Percentiles rank a stretch among this genome's conserved stretches.
These are phyloP conservation scores for Diaporthe caulivora DNA, from an alignment of 2,329 filamentous ascomycete species.

Conservation along the genomic window DNA sequence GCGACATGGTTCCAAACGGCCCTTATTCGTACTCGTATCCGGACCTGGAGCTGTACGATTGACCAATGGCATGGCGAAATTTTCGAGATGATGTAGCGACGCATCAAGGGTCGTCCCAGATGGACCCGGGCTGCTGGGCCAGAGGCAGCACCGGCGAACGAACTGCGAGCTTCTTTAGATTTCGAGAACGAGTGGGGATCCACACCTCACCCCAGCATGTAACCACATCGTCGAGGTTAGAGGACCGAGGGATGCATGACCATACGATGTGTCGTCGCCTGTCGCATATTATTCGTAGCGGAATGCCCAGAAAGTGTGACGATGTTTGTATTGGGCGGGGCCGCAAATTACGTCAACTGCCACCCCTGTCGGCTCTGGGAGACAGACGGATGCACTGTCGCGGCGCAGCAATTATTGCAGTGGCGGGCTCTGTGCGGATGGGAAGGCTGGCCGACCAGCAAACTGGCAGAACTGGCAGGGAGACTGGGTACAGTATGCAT, in stretches of 20 bases:
- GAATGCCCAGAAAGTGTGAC: conserved; percentile 10
- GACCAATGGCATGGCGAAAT: conserved; percentile 10
- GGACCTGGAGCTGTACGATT: not conserved
- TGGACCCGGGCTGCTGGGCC: conserved; percentile 13
- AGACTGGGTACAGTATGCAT: not conserved
- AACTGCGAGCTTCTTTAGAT: conserved; percentile 5
- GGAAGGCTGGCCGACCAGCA: not conserved
- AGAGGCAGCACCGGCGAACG: conserved; percentile 6
- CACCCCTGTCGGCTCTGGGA: not conserved
- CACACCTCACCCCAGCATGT: conserved; percentile 35
- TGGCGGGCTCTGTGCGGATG: not conserved
- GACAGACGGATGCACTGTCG: not conserved
- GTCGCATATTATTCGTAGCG: not conserved
- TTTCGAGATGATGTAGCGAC: not conserved
- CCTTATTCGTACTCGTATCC: conserved; percentile 36
- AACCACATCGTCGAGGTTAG: conserved; percentile 21
- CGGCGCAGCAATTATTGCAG: conserved; percentile 1
- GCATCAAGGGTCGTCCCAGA: conserved; percentile 7
- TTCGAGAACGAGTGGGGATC: conserved; percentile 33
- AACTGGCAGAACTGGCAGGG: not conserved
- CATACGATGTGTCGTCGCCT: conserved; percentile 23
- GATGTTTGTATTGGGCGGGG: conserved; percentile 15
- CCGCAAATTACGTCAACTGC: conserved; percentile 21
- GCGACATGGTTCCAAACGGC: conserved; percentile 24
- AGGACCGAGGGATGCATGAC: conserved; percentile 3